Evolutionary conservation across 208 protist species (phyloP).

Genomic region (Leishmania tropica): DNA sequence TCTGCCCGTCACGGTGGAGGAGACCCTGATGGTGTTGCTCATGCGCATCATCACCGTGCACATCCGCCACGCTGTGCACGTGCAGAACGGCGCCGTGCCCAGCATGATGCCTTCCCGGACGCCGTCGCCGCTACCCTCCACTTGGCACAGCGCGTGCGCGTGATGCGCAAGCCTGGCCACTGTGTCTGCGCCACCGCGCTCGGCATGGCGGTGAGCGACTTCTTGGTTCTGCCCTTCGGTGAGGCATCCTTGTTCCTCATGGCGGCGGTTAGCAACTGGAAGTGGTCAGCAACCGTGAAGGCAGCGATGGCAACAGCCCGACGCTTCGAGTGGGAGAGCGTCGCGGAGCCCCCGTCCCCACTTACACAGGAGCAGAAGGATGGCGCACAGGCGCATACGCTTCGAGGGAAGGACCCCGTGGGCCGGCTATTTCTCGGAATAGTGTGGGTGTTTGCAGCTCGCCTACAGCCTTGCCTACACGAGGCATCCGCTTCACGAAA

Average conservation of each 20-base stretch:
- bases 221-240: constrained; percentile 18
- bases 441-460: too few species aligned
- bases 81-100: constrained; percentile 12
- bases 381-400: too few species aligned
- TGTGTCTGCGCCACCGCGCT: constrained; percentile 18
- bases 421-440: too few species aligned
- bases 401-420: too few species aligned
- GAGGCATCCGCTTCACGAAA: too few species aligned
- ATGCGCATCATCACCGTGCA: constrained; percentile 24
- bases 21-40: constrained; percentile 17
- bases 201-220: constrained; percentile 30
- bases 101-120: constrained; percentile 24
- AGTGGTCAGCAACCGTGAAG: too few species aligned
- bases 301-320: too few species aligned
- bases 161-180: constrained; percentile 22
- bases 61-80: constrained; percentile 23
- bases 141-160: constrained; percentile 32
- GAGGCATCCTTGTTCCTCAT: constrained; percentile 32
- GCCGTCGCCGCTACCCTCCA: constrained; percentile 25
- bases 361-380: too few species aligned
- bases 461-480: too few species aligned
- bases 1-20: constrained; percentile 15
- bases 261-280: not conserved
- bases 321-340: too few species aligned
- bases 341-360: too few species aligned